A percentile compares a stretch with the other conserved stretches of the same genome.
Evolutionary conservation across 169 alveolate genomes (phyloP).

Genomic region (Cryptosporidium ryanae): DNA sequence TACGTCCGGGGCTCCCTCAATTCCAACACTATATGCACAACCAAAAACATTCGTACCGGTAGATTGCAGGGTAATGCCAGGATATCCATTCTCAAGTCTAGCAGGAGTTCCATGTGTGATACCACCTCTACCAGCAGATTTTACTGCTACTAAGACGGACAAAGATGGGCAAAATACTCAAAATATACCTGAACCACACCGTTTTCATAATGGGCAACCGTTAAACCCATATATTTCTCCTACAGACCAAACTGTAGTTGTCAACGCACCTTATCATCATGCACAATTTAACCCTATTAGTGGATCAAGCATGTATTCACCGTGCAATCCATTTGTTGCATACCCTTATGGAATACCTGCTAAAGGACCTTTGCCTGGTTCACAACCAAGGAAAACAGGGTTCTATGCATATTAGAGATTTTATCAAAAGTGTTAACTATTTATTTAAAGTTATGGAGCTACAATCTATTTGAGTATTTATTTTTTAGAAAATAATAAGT

Average conservation of each 20-base stretch:
- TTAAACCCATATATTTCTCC: slow-evolving; percentile 72
- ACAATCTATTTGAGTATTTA: not conserved
- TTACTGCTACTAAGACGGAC: slow-evolving; percentile 9
- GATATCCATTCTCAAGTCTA: slow-evolving; percentile 71
- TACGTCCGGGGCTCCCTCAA: slow-evolving; percentile 68
- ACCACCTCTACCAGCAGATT: slow-evolving; percentile 66
- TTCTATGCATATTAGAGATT: slow-evolving; percentile 65
- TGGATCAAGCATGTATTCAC: slow-evolving; percentile 73
- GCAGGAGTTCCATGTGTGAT: slow-evolving; percentile 76
- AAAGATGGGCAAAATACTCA: slow-evolving; percentile 57
- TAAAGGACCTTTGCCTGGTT: slow-evolving; percentile 66
- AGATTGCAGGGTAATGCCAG: slow-evolving; percentile 75
- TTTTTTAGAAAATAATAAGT: not conserved
- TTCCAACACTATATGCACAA: slow-evolving; percentile 73
- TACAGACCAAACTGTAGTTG: slow-evolving; percentile 69
- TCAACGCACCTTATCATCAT: slow-evolving; percentile 72
- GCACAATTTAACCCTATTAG: slow-evolving; percentile 73
- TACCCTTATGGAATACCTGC: slow-evolving; percentile 75
- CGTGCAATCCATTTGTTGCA: slow-evolving; percentile 73
- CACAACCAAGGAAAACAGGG: slow-evolving; percentile 73
- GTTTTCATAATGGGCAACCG: slow-evolving; percentile 75
- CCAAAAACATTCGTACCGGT: slow-evolving; percentile 73
- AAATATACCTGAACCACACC: slow-evolving; percentile 69
- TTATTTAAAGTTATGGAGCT: no score
- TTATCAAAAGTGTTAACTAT: not conserved